Evolutionary conservation across 2,329 filamentous ascomycete genomes (phyloP), one percentile per base, ranked within the genome.

Genomic region (Aciculosporium take): DNA sequence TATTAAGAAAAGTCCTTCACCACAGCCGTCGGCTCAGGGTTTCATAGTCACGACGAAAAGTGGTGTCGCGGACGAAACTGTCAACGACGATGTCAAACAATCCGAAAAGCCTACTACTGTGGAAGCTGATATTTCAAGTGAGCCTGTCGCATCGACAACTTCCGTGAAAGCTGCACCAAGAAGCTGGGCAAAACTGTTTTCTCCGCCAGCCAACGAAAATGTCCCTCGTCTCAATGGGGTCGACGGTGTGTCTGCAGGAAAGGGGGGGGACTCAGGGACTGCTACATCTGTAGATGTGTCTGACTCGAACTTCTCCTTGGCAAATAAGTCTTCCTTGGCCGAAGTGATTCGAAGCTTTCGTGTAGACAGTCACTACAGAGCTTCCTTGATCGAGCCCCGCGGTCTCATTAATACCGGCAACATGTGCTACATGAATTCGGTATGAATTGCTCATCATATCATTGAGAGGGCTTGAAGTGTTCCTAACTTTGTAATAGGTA

Each of bases 391-490:
- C 39, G 86, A 96, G 63, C 91, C 91, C 39, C 77, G 89, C 50
- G 91, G 91, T 37, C 73, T 98, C 55, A 84, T 94, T 51, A 98
- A 98, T 63, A 93, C 89, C 31, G 91, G 91, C 38, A 96, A 98
- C 58, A 93, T 96, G 84, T 98, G 91, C 64, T 98, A 98, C 65
- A 96, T 98, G 91, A 98, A 96, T 68, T 95, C 91, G 48, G 89
- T 94, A 71, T 65, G 84, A n/a, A n/a, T n/a, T n/a, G n/a, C n/a
- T n/a, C n/a, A n/a, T n/a, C n/a, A n/a, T 66, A n/a, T 33, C 13
- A n/a, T 20, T 25, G 15, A 36, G 31, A 18, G 4, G 12, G n/a
- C 5, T 35, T 27, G 15, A 23, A 27, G 13, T 6, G 8, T 9
- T 41, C 50, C 62, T 71, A 55, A 72, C 51, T 24, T n/a, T 29